A percentile compares a stretch with the other conserved stretches of the same genome.
These are phyloP conservation scores for Emericellopsis atlantica DNA, from an alignment of 2,329 filamentous ascomycete species.

Conservation along the genomic window DNA sequence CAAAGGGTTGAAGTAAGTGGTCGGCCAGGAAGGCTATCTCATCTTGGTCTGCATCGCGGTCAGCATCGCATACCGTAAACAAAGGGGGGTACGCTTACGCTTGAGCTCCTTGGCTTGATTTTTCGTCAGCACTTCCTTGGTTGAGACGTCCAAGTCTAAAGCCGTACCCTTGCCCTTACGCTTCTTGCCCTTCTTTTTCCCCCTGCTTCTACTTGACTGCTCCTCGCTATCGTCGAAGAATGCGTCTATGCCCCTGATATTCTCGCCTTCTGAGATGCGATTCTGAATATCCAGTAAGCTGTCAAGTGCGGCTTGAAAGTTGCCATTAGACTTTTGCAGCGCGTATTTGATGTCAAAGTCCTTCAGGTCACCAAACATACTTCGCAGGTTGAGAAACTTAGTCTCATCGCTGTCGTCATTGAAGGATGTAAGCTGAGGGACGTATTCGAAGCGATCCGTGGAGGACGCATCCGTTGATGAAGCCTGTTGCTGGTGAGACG, in stretches of 20 bases:
- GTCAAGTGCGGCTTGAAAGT: slow-evolving; percentile 62
- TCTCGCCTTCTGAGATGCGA: slow-evolving; percentile 53
- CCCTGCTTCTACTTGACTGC: slow-evolving; percentile 9
- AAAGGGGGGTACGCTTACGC: slow-evolving; percentile 9
- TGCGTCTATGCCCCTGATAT: slow-evolving; percentile 67
- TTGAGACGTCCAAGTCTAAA: slow-evolving; percentile 1
- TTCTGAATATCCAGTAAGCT: slow-evolving; percentile 69
- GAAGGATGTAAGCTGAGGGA: slow-evolving; percentile 19
- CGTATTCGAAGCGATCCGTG: slow-evolving; percentile 10
- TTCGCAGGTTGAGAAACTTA: slow-evolving; percentile 50
- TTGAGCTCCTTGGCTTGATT: slow-evolving; percentile 12
- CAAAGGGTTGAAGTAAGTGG: slow-evolving; percentile 24
- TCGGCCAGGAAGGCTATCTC: slow-evolving; percentile 31
- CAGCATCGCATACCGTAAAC: neutral
- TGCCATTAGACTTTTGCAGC: slow-evolving; percentile 53
- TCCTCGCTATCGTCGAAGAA: slow-evolving; percentile 49
- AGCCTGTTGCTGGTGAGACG: slow-evolving; percentile 13
- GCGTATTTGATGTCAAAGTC: slow-evolving; percentile 52
- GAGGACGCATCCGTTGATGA: slow-evolving; percentile 15
- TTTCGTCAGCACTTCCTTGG: slow-evolving; percentile 1
- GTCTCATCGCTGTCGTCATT: slow-evolving; percentile 36
- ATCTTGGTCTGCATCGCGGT: slow-evolving; percentile 14
- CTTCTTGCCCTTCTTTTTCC: slow-evolving; percentile 26
- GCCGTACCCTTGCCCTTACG: slow-evolving; percentile 14
- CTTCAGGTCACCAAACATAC: slow-evolving; percentile 62